These are phyloP conservation scores for Parsonsia alboflavescens DNA, from an alignment of 257 asterid species.

Conservation along the genomic window DNA sequence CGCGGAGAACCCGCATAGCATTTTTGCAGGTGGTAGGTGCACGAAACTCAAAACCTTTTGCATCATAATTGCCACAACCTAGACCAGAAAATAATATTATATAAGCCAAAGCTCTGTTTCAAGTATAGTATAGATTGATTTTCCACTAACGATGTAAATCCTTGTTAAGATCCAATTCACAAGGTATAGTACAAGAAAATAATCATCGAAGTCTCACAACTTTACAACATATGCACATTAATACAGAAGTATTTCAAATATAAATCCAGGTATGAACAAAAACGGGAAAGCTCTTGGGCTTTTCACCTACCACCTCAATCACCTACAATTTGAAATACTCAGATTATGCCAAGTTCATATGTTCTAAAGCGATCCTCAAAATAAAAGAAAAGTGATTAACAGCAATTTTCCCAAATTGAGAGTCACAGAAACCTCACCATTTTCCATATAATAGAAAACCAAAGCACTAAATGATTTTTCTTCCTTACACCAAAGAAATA, in stretches of 20 bases:
- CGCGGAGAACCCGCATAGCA: conserved; percentile 89
- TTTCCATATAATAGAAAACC: too few species aligned
- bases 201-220: not conserved
- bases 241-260: not conserved
- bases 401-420: too few species aligned
- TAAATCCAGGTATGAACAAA: not conserved
- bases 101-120: not conserved
- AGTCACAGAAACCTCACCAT: too few species aligned
- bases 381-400: not conserved
- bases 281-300: not conserved
- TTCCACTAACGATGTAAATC: not conserved
- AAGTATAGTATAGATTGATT: not conserved
- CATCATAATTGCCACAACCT: conserved; percentile 46
- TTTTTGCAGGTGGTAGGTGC: conserved; percentile 93
- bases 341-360: not conserved
- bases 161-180: not conserved
- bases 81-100: conserved; percentile 16
- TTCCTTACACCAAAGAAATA: too few species aligned
- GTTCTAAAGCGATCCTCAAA: not conserved
- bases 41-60: conserved; percentile 60
- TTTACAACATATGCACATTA: not conserved
- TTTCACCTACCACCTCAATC: not conserved
- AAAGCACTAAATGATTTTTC: too few species aligned
- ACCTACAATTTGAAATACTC: not conserved
- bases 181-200: not conserved